Percentiles rank a stretch among this genome's conserved stretches.
Conservation (phyloP, 257 asterid species). For the Penstemon eatonii region DNA sequence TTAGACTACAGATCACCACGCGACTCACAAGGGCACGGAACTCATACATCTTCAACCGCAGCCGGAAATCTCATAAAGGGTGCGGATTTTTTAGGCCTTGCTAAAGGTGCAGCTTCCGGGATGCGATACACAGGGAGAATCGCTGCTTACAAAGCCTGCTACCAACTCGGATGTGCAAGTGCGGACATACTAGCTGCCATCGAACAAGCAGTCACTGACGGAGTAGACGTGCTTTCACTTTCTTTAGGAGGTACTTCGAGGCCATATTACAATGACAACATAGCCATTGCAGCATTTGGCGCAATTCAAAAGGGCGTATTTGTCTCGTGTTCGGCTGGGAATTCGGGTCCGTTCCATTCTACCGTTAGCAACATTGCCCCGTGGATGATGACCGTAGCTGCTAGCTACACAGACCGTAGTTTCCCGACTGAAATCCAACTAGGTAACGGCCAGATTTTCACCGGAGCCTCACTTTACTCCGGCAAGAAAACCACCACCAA, state of each 20-base stretch:
- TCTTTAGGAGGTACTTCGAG: conserved; percentile 59
- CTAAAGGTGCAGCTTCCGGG: conserved; percentile 66
- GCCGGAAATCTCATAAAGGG: conserved; percentile 55
- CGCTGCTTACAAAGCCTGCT: conserved; percentile 75
- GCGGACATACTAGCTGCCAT: conserved; percentile 70
- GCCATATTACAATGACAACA: conserved; percentile 47
- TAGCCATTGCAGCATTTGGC: conserved; percentile 69
- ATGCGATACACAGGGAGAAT: conserved; percentile 60
- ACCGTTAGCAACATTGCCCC: conserved; percentile 63
- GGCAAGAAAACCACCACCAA: conserved; percentile 45
- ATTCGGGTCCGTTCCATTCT: conserved; percentile 59
- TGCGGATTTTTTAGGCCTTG: conserved; percentile 54
- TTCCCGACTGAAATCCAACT: conserved; percentile 50
- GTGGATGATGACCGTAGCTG: conserved; percentile 80
- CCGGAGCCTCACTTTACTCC: conserved; percentile 54
- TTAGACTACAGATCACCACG: conserved; percentile 61
- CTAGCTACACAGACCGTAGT: conserved; percentile 57
- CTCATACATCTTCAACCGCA: conserved; percentile 71
- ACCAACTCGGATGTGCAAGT: conserved; percentile 49
- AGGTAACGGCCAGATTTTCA: conserved; percentile 47
- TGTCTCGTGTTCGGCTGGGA: conserved; percentile 65
- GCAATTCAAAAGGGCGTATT: conserved; percentile 57
- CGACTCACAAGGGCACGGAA: conserved; percentile 74
- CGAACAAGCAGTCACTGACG: conserved; percentile 64
- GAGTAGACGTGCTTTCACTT: conserved; percentile 65